Evolutionary conservation across 805 yeast genomes (phyloP).

Genomic region (Kluyveromyces aestuarii): DNA sequence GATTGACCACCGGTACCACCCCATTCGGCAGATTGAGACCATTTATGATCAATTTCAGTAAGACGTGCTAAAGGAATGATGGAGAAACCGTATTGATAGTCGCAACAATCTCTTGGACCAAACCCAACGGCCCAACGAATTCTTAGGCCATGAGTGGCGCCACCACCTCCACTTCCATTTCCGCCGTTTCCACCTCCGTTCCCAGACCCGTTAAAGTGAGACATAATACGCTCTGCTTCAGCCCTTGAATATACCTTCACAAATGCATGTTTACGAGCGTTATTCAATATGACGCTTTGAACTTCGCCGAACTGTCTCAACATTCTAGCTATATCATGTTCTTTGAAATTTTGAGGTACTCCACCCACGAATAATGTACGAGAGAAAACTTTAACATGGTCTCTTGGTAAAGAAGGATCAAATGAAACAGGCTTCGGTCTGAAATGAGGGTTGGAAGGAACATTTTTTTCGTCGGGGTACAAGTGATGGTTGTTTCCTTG

Average conservation of each 20-base stretch:
- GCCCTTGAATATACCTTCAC: slow-evolving; percentile 86
- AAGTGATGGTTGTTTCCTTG: slow-evolving; percentile 26
- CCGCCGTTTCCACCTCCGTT: too few species aligned
- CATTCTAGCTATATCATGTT: slow-evolving; percentile 55
- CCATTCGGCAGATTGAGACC: slow-evolving; percentile 89
- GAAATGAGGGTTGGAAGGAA: slow-evolving; percentile 64
- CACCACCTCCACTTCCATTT: slow-evolving; percentile 33
- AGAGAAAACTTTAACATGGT: slow-evolving; percentile 71
- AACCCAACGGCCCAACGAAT: slow-evolving; percentile 99
- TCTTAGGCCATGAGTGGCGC: slow-evolving; percentile 45
- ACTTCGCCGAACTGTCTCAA: slow-evolving; percentile 85
- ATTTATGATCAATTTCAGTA: slow-evolving; percentile 87
- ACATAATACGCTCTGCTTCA: slow-evolving; percentile 81
- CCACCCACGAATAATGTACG: slow-evolving; percentile 94
- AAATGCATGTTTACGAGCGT: slow-evolving; percentile 90
- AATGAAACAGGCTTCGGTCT: slow-evolving; percentile 64
- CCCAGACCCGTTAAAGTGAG: slow-evolving; percentile 48
- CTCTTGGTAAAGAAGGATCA: slow-evolving; percentile 67
- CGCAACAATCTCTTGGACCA: slow-evolving; percentile 97
- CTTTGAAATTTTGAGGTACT: slow-evolving; percentile 76
- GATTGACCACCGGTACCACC: slow-evolving; percentile 95
- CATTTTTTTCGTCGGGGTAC: slow-evolving; percentile 47
- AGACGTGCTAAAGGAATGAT: slow-evolving; percentile 78
- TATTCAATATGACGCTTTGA: slow-evolving; percentile 80
- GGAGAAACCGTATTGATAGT: slow-evolving; percentile 83